Base-by-base conservation (phyloP, 2,329 filamentous ascomycete genomes). In the Chaetomiaceae sp. region DNA sequence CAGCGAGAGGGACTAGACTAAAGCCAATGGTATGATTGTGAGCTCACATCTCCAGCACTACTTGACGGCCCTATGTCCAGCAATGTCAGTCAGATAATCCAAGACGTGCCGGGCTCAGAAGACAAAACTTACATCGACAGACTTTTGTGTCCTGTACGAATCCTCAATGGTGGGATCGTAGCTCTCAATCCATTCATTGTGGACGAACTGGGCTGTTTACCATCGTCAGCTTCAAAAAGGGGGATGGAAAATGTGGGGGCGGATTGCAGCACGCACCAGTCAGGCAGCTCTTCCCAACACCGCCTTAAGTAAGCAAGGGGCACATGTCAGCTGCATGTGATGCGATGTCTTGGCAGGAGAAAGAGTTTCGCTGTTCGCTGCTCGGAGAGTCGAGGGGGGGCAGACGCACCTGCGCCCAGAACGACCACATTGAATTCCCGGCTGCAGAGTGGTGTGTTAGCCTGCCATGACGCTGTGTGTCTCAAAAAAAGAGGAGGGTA, bases 161-260 rank as follows among this genome's bases (percentile, higher is more conserved):
- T 89, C 86, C 67, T 89, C 86, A 63, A 89, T 89, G 17, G 86
- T 89, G 15, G 86, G 86, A 68, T 89, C 86, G 71, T 89, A 89
- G 69, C 84, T 88, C 71, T 95, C 90, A 68, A 95, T 92, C 88
- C 90, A 95, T 64, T 95, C 87, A 73, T 94, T 91, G 71, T 94
- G 89, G 48, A 95, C 90, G 66, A 95, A 95, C 77, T 95, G 90
- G 65, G 91, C 90, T 90, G 65, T 65, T 60, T 63, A 54, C 61
- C 22, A 33, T 38, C 17, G 38, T 51, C 36, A 53, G 47, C 25
- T 57, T 52, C 54, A 55, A 47, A 47, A 53, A 45, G 52, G 22
- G 38, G 45, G 47, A 12, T 50, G 40, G 20, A 44, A 45, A 22
- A 27, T 52, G 48, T 52, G 51, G 55, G 54, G 52, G 39, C 17